Conservation (phyloP, 2,329 filamentous ascomycete genomes). For the Paracamarosporium sp. region DNA sequence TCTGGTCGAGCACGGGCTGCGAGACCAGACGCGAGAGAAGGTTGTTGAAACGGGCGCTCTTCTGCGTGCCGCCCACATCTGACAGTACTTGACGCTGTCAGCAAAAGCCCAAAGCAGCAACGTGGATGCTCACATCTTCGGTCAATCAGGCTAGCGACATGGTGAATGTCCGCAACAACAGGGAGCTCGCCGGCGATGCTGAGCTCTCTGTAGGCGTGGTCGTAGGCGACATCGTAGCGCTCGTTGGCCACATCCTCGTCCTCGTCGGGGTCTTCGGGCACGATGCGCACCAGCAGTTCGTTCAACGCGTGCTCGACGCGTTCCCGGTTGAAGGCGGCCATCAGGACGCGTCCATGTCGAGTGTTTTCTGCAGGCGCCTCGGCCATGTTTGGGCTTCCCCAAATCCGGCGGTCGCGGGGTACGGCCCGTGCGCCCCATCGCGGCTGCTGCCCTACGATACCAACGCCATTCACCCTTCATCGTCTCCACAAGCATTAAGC, state of each 20-base stretch:
- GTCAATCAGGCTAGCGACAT: constrained; percentile 92
- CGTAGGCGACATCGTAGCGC: constrained; percentile 68
- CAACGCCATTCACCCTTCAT: too few species aligned
- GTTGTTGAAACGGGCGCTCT: constrained; percentile 83
- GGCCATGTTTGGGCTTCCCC: constrained; percentile 9
- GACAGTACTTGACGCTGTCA: constrained; percentile 65
- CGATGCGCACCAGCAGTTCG: constrained; percentile 76
- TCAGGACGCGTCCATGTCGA: constrained; percentile 32
- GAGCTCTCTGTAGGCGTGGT: constrained; percentile 57
- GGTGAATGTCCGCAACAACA: constrained; percentile 78
- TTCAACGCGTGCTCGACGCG: constrained; percentile 82
- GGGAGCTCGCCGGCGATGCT: constrained; percentile 56
- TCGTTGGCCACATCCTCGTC: constrained; percentile 72
- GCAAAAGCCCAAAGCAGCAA: not conserved
- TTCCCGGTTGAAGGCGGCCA: constrained; percentile 50
- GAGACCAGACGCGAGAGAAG: constrained; percentile 87
- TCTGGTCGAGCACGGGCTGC: constrained; percentile 91
- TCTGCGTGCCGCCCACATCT: constrained; percentile 72
- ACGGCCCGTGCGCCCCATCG: constrained; percentile 1
- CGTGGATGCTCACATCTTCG: constrained; percentile 62
- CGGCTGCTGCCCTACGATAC: too few species aligned
- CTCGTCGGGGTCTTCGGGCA: constrained; percentile 70
- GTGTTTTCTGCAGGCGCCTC: too few species aligned
- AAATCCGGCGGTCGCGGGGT: constrained; percentile 4
- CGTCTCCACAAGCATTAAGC: too few species aligned